Evolutionary conservation across 202 grass and related monocot species (phyloP).

Genomic region (Hordeum pubiflorum): DNA sequence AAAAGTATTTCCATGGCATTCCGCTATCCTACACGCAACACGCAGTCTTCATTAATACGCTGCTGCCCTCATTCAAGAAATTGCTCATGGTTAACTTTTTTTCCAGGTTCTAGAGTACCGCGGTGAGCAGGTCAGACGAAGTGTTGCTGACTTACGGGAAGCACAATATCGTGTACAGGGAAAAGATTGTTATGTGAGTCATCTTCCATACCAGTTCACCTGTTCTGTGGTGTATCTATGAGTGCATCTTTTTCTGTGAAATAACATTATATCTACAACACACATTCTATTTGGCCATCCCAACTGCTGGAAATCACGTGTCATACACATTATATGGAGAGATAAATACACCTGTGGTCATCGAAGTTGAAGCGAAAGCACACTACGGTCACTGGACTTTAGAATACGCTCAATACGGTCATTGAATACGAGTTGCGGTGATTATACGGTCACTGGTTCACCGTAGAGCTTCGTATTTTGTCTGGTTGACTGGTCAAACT

Average conservation of each 20-base stretch:
- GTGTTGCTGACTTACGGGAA: conserved; percentile 86
- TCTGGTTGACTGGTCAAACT: too few relatives aligned
- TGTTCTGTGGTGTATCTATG: conserved; percentile 8
- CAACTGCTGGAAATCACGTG: conserved; percentile 7
- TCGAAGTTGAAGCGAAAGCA: too few relatives aligned
- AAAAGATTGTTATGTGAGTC: conserved; percentile 98
- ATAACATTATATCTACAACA: neutral
- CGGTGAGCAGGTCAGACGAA: conserved; percentile 88
- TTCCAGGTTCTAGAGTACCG: conserved; percentile 88
- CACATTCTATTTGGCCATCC: neutral
- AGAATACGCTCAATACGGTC: too few relatives aligned
- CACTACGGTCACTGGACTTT: too few relatives aligned
- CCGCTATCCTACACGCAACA: neutral
- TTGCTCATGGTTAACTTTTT: neutral
- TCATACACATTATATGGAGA: neutral
- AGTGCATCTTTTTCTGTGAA: neutral
- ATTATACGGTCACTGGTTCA: too few relatives aligned
- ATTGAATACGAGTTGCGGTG: too few relatives aligned
- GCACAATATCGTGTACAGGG: conserved; percentile 60
- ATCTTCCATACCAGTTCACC: conserved; percentile 21
- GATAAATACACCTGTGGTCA: too few relatives aligned
- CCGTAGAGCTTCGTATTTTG: too few relatives aligned
- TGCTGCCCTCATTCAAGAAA: neutral
- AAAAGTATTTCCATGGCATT: neutral
- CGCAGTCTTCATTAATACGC: conserved; percentile 1